Base-by-base conservation (phyloP, 2,329 filamentous ascomycete genomes). In the Onygenales sp. region DNA sequence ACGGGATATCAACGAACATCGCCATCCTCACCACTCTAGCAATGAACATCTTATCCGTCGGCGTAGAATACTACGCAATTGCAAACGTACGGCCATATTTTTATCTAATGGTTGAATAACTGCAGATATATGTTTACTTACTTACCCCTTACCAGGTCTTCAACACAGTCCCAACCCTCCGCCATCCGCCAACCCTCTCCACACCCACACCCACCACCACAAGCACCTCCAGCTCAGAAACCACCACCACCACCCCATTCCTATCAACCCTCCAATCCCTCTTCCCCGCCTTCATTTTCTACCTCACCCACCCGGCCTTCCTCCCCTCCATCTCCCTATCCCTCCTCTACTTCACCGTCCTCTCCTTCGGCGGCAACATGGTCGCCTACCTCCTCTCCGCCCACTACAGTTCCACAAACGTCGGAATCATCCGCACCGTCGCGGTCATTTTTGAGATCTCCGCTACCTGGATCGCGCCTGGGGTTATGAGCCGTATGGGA, bases 351-450 rank as follows among this genome's bases (percentile, higher is more conserved):
- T 67, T 81, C 36, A 81, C 79, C 1, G 77, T 80, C 13, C 66
- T 82, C 13, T 75, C 77, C 1, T 81, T 80, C 59, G 69, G 74
- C 1, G 74, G 75, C 1, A 78, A 78, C 6, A 80, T 81, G 71
- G 69, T 79, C 42, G 81, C 78, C 0, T 82, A 78, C 55, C 66
- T 82, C 3, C 69, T 81, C 3, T 73, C 74, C 39, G 65, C 70
- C 3, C 76, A 76, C 0, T 78, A 78, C 55, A 76, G 66, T 0
- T 68, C 78, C 3, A 65, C 73, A 7, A 61, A 71, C 4, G 74
- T 81, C 35, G 79, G 75, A 2, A 59, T 71, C 36, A 72, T 75
- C 54, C 67, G 76, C 38, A 73, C 74, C 6, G 66, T 70, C 14
- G 74, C 77, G 2, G 76, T 77, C 5, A 47, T 73, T 7, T 72